phyloP scores from a whole-genome alignment of 2,329 filamentous ascomycete genomes.

The Fusarium sp. region DNA sequence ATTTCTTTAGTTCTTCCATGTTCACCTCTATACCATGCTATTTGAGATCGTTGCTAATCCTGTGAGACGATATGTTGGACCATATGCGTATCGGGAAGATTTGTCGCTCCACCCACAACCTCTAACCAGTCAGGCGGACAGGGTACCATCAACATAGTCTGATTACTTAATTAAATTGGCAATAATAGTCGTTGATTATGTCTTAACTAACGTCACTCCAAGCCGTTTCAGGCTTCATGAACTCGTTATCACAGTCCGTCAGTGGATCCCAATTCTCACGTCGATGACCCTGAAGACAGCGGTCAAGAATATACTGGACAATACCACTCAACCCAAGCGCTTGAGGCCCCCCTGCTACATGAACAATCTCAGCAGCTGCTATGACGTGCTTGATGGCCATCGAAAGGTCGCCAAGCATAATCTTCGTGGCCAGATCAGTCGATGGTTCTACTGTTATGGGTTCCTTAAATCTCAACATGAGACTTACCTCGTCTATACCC shows the following conservation, averaged over 20 bases:
- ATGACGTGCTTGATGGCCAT: constrained; percentile 22
- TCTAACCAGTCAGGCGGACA: neutral
- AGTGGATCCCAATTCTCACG: neutral
- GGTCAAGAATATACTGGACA: constrained; percentile 5
- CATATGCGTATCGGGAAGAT: too few relatives aligned
- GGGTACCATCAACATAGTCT: neutral
- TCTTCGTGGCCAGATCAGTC: neutral
- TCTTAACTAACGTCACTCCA: neutral
- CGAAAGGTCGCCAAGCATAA: constrained; percentile 12
- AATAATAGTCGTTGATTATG: neutral
- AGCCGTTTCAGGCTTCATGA: neutral
- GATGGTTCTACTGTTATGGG: neutral
- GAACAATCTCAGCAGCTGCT: constrained; percentile 10
- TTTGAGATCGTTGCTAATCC: too few relatives aligned
- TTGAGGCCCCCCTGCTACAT: constrained; percentile 2
- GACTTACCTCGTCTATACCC: constrained; percentile 20
- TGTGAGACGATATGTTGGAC: too few relatives aligned
- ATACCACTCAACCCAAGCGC: constrained; percentile 14
- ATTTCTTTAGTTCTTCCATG: too few relatives aligned
- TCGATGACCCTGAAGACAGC: constrained; percentile 12
- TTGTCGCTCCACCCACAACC: too few relatives aligned
- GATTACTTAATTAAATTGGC: neutral
- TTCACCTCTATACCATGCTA: too few relatives aligned
- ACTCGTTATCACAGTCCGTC: neutral
- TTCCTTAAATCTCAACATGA: too few relatives aligned